Conservation (phyloP, 768 basidiomycete species). For the Gloeophyllum trabeum region DNA sequence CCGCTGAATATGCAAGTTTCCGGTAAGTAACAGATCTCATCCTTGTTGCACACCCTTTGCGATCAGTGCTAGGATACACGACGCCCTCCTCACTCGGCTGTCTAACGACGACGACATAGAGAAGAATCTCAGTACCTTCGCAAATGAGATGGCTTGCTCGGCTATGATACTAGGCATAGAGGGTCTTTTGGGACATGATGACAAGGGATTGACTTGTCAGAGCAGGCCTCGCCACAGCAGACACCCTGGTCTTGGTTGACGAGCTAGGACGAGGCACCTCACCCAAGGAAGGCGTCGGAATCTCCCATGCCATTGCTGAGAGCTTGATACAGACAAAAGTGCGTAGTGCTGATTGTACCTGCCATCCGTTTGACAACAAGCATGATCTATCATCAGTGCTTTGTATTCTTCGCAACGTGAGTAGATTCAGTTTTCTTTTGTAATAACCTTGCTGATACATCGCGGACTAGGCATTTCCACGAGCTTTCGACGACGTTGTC, state of each 20-base stretch:
- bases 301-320: constrained; percentile 77
- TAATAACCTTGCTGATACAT: not conserved
- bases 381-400: too few relatives aligned
- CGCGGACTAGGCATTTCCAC: constrained; percentile 55
- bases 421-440: constrained; percentile 8
- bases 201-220: constrained; percentile 1
- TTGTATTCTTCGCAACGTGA: constrained; percentile 88
- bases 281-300: constrained; percentile 70
- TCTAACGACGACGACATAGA: constrained; percentile 94
- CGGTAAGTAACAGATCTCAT: constrained; percentile 27
- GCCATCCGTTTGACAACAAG: too few relatives aligned
- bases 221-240: constrained; percentile 56
- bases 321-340: constrained; percentile 67
- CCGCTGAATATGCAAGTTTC: constrained; percentile 90
- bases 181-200: not conserved
- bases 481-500: constrained; percentile 73
- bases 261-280: constrained; percentile 92
- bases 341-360: too few relatives aligned
- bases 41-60: not conserved
- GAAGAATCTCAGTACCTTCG: constrained; percentile 86
- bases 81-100: constrained; percentile 73
- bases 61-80: constrained; percentile 47
- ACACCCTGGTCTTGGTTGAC: constrained; percentile 77
- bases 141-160: constrained; percentile 85
- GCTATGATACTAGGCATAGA: constrained; percentile 76